A percentile compares a stretch with the other conserved stretches of the same genome.
These are phyloP conservation scores for Cryptococcus sp. DNA, from an alignment of 1,284 basidiomycete genomes.

Conservation along the genomic window DNA sequence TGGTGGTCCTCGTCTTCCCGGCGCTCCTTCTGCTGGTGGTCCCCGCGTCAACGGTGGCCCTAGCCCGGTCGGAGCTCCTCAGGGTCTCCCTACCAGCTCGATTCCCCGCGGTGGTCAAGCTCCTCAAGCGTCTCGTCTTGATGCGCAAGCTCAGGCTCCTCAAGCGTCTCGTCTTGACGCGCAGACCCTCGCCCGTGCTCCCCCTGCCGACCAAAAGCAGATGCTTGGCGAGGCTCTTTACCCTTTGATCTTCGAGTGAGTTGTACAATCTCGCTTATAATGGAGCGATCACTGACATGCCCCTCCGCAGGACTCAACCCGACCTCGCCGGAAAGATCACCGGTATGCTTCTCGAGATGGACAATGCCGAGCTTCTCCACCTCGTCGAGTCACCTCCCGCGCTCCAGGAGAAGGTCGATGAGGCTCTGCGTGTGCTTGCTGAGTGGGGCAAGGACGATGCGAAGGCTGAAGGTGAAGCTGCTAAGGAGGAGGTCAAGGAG, in stretches of 20 bases:
- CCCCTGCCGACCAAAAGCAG: constrained; percentile 92
- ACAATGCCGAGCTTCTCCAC: constrained; percentile 84
- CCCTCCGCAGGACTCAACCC: constrained; percentile 57
- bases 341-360: constrained; percentile 97
- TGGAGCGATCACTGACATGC: constrained; percentile 11
- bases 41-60: constrained; percentile 52
- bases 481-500: constrained; percentile 33
- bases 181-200: constrained; percentile 67
- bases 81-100: constrained; percentile 53
- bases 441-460: constrained; percentile 51
- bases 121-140: constrained; percentile 47
- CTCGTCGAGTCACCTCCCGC: constrained; percentile 78
- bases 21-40: constrained; percentile 56
- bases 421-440: constrained; percentile 62
- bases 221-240: constrained; percentile 93
- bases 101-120: constrained; percentile 50
- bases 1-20: constrained; percentile 42
- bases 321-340: constrained; percentile 96
- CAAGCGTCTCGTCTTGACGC: constrained; percentile 52
- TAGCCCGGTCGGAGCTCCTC: constrained; percentile 52
- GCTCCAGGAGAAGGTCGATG: constrained; percentile 81
- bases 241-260: constrained; percentile 78
- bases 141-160: constrained; percentile 43
- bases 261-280: constrained; percentile 28
- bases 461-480: constrained; percentile 27